Evolutionary conservation across 192 early-diverging fungal species (phyloP).

Genomic region (Funneliformis mosseae): DNA sequence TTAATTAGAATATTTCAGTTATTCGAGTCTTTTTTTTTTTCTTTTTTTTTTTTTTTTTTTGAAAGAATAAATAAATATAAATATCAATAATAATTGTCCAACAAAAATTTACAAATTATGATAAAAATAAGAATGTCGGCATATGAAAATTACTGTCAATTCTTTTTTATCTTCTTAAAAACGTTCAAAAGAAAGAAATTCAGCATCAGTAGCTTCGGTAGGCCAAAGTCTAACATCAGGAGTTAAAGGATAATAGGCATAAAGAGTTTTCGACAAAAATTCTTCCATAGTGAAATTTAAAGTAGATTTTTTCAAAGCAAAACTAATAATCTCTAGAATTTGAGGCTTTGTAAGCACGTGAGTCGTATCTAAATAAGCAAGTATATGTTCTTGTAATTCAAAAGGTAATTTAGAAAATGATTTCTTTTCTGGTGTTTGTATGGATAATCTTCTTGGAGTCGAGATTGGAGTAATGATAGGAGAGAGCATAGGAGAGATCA

Average conservation of each 20-base stretch:
- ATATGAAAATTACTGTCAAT: too few relatives aligned
- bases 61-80: too few relatives aligned
- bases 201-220: background rate
- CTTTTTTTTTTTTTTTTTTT: too few relatives aligned
- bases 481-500: background rate
- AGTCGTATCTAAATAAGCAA: constrained; percentile 8
- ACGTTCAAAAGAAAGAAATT: background rate
- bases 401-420: constrained; percentile 9
- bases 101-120: too few relatives aligned
- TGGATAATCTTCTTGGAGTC: too few relatives aligned
- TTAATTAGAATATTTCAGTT: too few relatives aligned
- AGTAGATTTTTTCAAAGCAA: background rate
- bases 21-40: too few relatives aligned
- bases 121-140: too few relatives aligned
- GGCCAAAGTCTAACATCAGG: constrained; percentile 5
- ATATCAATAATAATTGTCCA: too few relatives aligned
- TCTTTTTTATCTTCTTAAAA: background rate
- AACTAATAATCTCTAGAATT: background rate
- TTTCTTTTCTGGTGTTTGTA: background rate
- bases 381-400: constrained; percentile 16
- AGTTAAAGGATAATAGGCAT: constrained; percentile 15
- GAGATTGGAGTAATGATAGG: background rate
- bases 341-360: background rate
- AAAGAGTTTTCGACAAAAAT: background rate
- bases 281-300: background rate